A percentile compares a stretch with the other conserved stretches of the same genome.
Evolutionary conservation across 371 early-diverging fungal species (phyloP).

Genomic region (Rhizopus delemar): DNA sequence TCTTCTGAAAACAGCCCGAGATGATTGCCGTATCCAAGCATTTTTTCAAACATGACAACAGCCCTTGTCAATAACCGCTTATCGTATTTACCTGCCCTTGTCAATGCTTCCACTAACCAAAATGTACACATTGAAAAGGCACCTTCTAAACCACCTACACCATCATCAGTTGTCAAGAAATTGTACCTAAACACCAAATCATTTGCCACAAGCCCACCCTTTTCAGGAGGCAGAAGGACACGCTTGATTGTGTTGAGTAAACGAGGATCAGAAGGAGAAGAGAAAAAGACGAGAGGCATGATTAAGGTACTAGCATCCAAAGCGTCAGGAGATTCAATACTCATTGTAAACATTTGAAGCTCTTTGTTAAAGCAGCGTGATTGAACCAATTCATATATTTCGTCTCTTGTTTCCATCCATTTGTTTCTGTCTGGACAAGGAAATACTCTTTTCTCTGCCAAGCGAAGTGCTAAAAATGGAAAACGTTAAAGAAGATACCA

Average conservation of each 20-base stretch:
- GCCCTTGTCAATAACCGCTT: slow-evolving; percentile 60
- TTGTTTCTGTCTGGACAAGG: slow-evolving; percentile 64
- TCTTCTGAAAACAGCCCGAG: slow-evolving; percentile 78
- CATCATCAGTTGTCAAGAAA: slow-evolving; percentile 57
- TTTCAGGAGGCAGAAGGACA: slow-evolving; percentile 71
- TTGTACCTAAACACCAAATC: slow-evolving; percentile 80
- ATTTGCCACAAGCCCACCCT: slow-evolving; percentile 76
- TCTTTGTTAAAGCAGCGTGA: slow-evolving; percentile 64
- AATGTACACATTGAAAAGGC: slow-evolving; percentile 84
- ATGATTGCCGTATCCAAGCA: slow-evolving; percentile 76
- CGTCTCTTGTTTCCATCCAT: slow-evolving; percentile 70
- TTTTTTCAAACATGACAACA: slow-evolving; percentile 75
- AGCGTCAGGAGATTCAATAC: slow-evolving; percentile 63
- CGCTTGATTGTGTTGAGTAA: slow-evolving; percentile 67
- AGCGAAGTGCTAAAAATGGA: slow-evolving; percentile 45
- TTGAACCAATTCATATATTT: slow-evolving; percentile 75
- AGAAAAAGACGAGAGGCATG: slow-evolving; percentile 84
- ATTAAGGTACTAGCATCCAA: slow-evolving; percentile 75
- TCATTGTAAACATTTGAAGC: slow-evolving; percentile 63
- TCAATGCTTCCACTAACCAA: slow-evolving; percentile 83
- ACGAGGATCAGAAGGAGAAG: slow-evolving; percentile 73
- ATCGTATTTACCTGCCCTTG: slow-evolving; percentile 76
- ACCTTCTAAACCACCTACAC: slow-evolving; percentile 66
- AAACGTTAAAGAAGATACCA: too few species aligned
- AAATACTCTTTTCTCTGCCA: slow-evolving; percentile 75